These are phyloP conservation scores for Kingdonia uniflora DNA, from an alignment of 164 flowering plant species.

Conservation along the genomic window DNA sequence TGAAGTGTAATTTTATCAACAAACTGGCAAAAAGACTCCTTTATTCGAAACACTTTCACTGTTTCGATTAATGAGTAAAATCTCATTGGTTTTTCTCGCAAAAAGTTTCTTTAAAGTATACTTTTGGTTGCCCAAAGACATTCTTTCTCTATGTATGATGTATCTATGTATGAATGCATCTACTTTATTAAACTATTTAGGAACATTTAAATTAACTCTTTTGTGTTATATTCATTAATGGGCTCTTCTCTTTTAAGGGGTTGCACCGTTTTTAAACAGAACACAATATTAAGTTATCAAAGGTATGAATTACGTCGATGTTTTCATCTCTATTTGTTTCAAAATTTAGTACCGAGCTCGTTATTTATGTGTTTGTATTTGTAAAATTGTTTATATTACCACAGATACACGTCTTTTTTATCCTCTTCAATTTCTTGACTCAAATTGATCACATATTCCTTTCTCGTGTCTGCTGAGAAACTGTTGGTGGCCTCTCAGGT, in stretches of 20 bases:
- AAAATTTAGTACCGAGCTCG: background rate
- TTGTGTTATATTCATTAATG: conserved; percentile 3
- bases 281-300: conserved; percentile 88
- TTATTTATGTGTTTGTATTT: too few relatives aligned
- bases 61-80: too few relatives aligned
- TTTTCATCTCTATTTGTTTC: background rate
- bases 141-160: too few relatives aligned
- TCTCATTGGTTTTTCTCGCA: too few relatives aligned
- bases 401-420: background rate
- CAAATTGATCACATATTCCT: conserved; percentile 96
- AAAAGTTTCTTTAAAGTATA: too few relatives aligned
- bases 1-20: too few relatives aligned
- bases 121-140: too few relatives aligned
- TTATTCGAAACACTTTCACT: too few relatives aligned
- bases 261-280: conserved; percentile 93
- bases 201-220: background rate
- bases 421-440: too few relatives aligned
- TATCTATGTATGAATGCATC: background rate
- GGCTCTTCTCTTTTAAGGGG: conserved; percentile 48
- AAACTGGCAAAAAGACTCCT: too few relatives aligned
- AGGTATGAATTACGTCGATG: conserved; percentile 33
- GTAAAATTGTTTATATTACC: too few relatives aligned
- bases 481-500: conserved; percentile 99
- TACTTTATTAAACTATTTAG: background rate
- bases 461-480: conserved; percentile 97